These are phyloP conservation scores for Sechiopsis laciniata DNA, from an alignment of 306 rosid genomes.

Conservation along the genomic window DNA sequence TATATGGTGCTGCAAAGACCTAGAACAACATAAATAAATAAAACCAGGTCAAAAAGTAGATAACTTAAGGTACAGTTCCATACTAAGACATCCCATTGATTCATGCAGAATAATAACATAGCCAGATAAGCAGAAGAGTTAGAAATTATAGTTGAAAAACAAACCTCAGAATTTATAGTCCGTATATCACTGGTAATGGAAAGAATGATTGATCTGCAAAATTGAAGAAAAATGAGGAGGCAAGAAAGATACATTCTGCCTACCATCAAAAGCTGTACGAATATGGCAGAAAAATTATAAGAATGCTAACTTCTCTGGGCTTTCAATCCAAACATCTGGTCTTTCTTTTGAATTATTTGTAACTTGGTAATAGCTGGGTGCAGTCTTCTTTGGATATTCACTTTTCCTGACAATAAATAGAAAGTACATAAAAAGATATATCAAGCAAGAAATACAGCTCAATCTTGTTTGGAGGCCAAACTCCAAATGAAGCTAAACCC, in stretches of 20 bases:
- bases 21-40: slow-evolving; percentile 33
- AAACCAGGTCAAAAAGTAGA: slow-evolving; percentile 21
- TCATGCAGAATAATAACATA: slow-evolving; percentile 13
- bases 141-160: slow-evolving; percentile 27
- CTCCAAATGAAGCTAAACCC: background rate
- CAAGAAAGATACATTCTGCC: background rate
- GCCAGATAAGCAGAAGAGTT: slow-evolving; percentile 8
- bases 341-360: slow-evolving; percentile 89
- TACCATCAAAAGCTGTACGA: slow-evolving; percentile 1
- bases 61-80: slow-evolving; percentile 18
- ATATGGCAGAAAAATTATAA: background rate
- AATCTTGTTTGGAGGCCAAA: background rate
- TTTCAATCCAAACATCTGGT: slow-evolving; percentile 96
- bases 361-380: slow-evolving; percentile 87
- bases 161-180: slow-evolving; percentile 81
- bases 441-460: background rate
- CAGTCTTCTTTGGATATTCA: slow-evolving; percentile 68
- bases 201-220: slow-evolving; percentile 49
- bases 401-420: slow-evolving; percentile 49
- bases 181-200: slow-evolving; percentile 91
- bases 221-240: background rate
- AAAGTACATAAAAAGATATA: slow-evolving; percentile 18
- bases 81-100: background rate
- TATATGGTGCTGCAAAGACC: slow-evolving; percentile 88
- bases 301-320: slow-evolving; percentile 77